Evolutionary conservation across 23 red algal genomes (phyloP).

Genomic region (Cyanidium caldarium): DNA sequence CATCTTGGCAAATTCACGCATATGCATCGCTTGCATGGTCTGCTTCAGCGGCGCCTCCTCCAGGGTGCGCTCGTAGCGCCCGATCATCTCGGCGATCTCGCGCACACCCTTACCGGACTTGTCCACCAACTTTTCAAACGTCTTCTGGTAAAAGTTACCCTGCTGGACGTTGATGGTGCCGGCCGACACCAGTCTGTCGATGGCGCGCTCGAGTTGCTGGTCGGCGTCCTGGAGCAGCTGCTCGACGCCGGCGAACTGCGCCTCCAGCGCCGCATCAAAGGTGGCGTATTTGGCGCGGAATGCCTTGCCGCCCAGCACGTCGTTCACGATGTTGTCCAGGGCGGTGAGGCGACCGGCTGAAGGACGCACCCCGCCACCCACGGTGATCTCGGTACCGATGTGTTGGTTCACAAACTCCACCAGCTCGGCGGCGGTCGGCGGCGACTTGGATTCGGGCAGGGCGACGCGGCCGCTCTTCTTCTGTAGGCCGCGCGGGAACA

Average conservation of each 20-base stretch:
- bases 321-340: background rate
- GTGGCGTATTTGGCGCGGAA: background rate
- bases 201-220: background rate
- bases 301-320: background rate
- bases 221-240: background rate
- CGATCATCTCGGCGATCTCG: constrained; percentile 2
- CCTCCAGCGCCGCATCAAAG: background rate
- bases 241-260: background rate
- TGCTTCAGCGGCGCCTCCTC: constrained; percentile 2
- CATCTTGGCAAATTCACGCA: background rate
- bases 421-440: background rate
- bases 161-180: background rate
- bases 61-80: background rate
- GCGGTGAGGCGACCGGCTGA: background rate
- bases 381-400: background rate
- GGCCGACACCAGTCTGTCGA: background rate
- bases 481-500: background rate
- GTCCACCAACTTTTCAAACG: constrained; percentile 2
- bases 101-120: background rate
- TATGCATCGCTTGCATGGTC: background rate
- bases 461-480: background rate
- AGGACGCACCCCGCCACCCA: background rate
- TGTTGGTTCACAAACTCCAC: background rate
- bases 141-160: constrained; percentile 2
- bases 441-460: background rate